Base-by-base conservation (phyloP, 2,329 filamentous ascomycete species). In the Pleomassaria siparia region DNA sequence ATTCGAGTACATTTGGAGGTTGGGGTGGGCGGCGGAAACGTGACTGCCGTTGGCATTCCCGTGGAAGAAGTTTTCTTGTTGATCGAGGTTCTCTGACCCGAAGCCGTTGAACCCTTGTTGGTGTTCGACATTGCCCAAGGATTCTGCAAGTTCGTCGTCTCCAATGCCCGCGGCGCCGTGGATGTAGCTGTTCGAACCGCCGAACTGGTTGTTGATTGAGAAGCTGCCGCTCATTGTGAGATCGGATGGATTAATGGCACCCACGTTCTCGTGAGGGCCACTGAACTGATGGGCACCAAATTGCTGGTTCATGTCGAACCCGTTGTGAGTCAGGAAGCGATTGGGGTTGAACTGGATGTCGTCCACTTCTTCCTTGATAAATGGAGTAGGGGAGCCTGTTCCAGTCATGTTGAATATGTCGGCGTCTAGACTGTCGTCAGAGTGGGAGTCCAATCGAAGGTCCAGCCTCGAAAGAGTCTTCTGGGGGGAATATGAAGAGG, bases 71-170 rank as follows among this genome's bases (percentile, higher is more conserved):
- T 74, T 78, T 49, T 86, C 84, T 48, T 67, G 58, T 70, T 88
- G 84, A 45, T 77, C 77, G 55, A 81, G 70, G 44, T 77, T 76
- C 58, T 78, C 78, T 63, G 86, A 76, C 42, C 74, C 74, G 49
- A 80, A 87, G 49, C 80, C 87, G 46, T 83, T 60, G 53, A 66
- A 67, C 40, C 65, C 60, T 51, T 69, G 62, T 26, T 64, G 64
- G 40, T 74, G 70, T 37, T 79, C 75, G 24, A 82, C 78, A 58
- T 78, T 80, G 35, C 74, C 80, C 8, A 92, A 78, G 1, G 66
- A 69, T 56, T 96, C 91, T 39, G 92, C 80, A 39, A 97, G 78
- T 67, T 96, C 92, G 54, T 96, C 92, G 56, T 96, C 92, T 53
- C 84, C 86, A 56, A 96, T 91, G 32, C 87, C 81, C 10, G 89